Percentiles rank a stretch among this genome's conserved stretches.
phyloP scores from a whole-genome alignment of 345 rosid genomes.

The Eucalyptus pumila region DNA sequence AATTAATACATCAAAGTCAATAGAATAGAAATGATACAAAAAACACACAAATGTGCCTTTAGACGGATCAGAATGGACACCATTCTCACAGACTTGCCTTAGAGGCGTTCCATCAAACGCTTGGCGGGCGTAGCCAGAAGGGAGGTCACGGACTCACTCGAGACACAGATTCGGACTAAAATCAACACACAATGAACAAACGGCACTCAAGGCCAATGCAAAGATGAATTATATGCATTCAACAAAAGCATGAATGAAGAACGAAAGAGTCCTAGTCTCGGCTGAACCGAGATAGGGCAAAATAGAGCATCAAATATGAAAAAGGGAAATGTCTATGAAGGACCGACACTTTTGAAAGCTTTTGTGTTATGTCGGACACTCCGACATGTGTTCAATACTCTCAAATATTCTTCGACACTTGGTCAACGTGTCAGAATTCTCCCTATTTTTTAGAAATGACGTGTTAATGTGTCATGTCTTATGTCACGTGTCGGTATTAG shows the following conservation, averaged over 20 bases:
- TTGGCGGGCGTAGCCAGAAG: background rate
- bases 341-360: accelerated
- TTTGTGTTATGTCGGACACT: accelerated
- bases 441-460: accelerated
- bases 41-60: background rate
- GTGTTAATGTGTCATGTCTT: accelerated
- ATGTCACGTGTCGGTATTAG: accelerated
- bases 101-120: background rate
- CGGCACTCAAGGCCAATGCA: background rate
- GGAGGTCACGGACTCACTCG: background rate
- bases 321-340: too few species aligned
- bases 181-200: background rate
- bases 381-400: accelerated
- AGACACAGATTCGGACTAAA: background rate
- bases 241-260: background rate
- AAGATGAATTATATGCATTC: background rate
- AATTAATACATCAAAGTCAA: too few species aligned
- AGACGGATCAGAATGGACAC: background rate
- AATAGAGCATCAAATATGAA: background rate
- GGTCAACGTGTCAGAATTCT: accelerated
- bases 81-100: background rate
- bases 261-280: background rate
- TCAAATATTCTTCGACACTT: too few species aligned
- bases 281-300: accelerated
- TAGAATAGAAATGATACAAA: background rate